Base-by-base conservation (phyloP, 2,329 filamentous ascomycete species). In the Scleromitrula shiraiana region DNA sequence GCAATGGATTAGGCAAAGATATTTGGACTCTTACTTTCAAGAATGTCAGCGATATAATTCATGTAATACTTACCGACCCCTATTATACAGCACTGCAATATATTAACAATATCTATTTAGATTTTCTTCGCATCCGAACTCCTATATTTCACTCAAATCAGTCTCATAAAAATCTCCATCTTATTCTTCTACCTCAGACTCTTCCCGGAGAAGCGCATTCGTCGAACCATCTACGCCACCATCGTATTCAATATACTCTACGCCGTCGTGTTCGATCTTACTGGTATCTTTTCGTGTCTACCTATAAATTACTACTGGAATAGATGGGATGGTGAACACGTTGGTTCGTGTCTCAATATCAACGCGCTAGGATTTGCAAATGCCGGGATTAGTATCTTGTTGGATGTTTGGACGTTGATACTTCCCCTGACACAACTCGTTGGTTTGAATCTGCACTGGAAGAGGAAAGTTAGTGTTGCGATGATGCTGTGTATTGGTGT, bases 221-320 rank as follows among this genome's bases (percentile, higher is more conserved):
- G 46, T 5, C 17, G 8, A 15, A 15, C 35, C 4, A 35, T 49
- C 5, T 52, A 51, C 29, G 20, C 32, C 17, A 47, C 43, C 14
- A 53, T 50, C 3, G 17, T 41, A n/a, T 10, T 33, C 3, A 51
- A 51, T 23, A 20, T 53, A 7, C 12, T 50, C 5, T 50, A 48
- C 14, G 14, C 47, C 15, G 46, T 46, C 6, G 24, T 50, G 12
- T 56, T 57, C 42, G 47, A 50, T 24, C n/a, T 47, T 15, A n/a
- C 49, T 22, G 53, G 36, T 15, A 36, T 51, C 32, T 54, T 56
- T 9, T 70, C 77, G 52, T 79, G 75, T 56, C 61, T 56, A 2
- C 77, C 76, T 0, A 62, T 80, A n/a, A 61, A 62, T 12, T 71
- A 68, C 50, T 74, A 71, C 58, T 82, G 77, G 78, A 65, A 60